These are phyloP conservation scores for Amoebophrya sp. DNA, from an alignment of 169 alveolate species.

Conservation along the genomic window DNA sequence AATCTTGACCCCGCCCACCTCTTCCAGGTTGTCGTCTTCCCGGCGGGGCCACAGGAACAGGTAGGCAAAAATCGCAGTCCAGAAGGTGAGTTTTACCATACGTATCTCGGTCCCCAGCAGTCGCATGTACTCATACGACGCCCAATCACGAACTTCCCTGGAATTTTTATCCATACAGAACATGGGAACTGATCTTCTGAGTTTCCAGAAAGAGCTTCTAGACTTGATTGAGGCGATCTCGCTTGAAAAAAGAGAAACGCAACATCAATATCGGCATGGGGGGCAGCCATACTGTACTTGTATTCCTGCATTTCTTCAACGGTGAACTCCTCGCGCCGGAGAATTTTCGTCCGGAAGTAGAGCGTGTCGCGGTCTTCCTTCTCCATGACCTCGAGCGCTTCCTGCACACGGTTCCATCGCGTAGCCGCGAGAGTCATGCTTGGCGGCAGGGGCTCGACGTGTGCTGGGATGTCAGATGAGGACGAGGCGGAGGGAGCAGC, in stretches of 20 bases:
- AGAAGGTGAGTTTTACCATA: neutral
- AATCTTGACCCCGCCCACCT: neutral
- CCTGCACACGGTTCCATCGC: neutral
- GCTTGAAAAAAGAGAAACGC: neutral
- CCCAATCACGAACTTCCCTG: neutral
- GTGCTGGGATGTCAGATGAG: too few relatives aligned
- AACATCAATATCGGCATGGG: neutral
- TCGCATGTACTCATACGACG: neutral
- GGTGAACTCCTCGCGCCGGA: neutral
- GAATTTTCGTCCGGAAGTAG: neutral
- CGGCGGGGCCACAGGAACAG: neutral
- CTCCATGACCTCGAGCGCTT: neutral
- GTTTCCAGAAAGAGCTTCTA: neutral
- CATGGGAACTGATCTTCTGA: neutral
- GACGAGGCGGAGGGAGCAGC: too few relatives aligned
- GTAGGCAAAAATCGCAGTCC: neutral
- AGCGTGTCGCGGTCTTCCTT: constrained; percentile 6
- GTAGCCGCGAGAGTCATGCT: neutral
- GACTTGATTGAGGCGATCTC: neutral
- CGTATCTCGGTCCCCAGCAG: neutral
- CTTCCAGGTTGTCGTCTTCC: neutral
- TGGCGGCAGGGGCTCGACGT: neutral
- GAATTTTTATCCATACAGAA: neutral
- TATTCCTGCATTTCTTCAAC: constrained; percentile 15
- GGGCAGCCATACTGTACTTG: neutral